Evolutionary conservation across 1,284 basidiomycete species (phyloP).

Genomic region (Leccinum angustisporum): DNA sequence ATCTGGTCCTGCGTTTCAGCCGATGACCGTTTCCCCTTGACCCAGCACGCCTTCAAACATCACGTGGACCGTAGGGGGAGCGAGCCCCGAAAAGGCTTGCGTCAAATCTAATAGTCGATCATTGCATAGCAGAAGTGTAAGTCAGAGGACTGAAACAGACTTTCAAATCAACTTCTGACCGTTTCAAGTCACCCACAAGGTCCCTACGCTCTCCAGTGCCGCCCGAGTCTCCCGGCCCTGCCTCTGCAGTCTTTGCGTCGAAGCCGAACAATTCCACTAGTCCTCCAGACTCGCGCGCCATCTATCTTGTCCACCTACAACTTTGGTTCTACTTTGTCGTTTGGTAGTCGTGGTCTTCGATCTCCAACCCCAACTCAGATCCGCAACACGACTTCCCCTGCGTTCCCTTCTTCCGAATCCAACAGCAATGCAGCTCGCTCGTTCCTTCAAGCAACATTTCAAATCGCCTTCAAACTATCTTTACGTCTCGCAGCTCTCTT

Average conservation of each 20-base stretch:
- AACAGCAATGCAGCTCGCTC: conserved; percentile 39
- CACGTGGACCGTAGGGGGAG: conserved; percentile 50
- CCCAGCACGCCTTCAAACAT: conserved; percentile 74
- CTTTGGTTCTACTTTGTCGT: conserved; percentile 47
- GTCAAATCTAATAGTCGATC: conserved; percentile 34
- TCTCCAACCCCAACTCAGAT: conserved; percentile 42
- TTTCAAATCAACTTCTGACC: conserved; percentile 37
- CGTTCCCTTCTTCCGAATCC: neutral
- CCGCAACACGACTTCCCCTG: too few species aligned
- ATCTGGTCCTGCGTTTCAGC: conserved; percentile 57
- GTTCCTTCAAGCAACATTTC: conserved; percentile 52
- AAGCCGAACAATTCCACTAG: conserved; percentile 28
- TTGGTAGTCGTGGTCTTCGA: conserved; percentile 44
- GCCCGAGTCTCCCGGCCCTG: conserved; percentile 52
- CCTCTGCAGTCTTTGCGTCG: conserved; percentile 19
- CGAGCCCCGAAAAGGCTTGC: conserved; percentile 33
- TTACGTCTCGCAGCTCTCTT: conserved; percentile 56
- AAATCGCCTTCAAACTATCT: conserved; percentile 50
- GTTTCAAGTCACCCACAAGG: conserved; percentile 43
- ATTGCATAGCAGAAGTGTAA: conserved; percentile 58
- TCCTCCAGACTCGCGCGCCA: conserved; percentile 43
- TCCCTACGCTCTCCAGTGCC: conserved; percentile 56
- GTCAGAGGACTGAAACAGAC: conserved; percentile 53
- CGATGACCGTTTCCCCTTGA: conserved; percentile 57
- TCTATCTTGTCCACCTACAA: conserved; percentile 56